Evolutionary conservation across 441 rosid genomes (phyloP).

Genomic region (Syzygium syzygioides): DNA sequence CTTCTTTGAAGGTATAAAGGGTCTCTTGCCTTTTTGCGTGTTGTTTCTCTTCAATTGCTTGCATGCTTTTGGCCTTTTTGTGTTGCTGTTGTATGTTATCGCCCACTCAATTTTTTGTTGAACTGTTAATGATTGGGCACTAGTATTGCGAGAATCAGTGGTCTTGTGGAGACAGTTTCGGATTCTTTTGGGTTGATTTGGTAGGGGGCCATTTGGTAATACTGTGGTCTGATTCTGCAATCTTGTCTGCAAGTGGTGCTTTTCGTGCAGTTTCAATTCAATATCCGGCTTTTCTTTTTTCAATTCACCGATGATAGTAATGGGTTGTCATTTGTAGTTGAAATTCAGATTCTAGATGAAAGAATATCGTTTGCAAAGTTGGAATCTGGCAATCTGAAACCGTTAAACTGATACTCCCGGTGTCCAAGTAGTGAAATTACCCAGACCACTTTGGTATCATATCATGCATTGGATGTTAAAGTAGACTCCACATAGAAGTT

Average conservation of each 20-base stretch:
- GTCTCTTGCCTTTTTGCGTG: not conserved
- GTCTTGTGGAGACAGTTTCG: not conserved
- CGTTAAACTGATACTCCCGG: not conserved
- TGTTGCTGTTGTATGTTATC: not conserved
- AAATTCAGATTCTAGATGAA: not conserved
- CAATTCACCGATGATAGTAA: not conserved
- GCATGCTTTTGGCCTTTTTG: not conserved
- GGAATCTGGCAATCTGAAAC: not conserved
- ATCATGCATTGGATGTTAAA: not conserved
- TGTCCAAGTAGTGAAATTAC: not conserved
- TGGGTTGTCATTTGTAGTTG: not conserved
- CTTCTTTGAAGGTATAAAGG: conserved; percentile 41
- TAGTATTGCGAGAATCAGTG: not conserved
- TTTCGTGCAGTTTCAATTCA: not conserved
- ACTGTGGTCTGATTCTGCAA: not conserved
- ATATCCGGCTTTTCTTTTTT: not conserved
- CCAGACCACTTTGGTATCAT: not conserved
- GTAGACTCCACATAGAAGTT: not conserved
- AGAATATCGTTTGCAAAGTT: not conserved
- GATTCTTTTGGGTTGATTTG: not conserved
- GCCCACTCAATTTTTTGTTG: not conserved
- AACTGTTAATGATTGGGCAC: not conserved
- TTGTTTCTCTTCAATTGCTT: not conserved
- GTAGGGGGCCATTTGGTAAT: not conserved
- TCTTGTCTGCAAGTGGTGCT: not conserved